phyloP scores from a whole-genome alignment of 1,284 basidiomycete genomes.

The Boletus mariae region DNA sequence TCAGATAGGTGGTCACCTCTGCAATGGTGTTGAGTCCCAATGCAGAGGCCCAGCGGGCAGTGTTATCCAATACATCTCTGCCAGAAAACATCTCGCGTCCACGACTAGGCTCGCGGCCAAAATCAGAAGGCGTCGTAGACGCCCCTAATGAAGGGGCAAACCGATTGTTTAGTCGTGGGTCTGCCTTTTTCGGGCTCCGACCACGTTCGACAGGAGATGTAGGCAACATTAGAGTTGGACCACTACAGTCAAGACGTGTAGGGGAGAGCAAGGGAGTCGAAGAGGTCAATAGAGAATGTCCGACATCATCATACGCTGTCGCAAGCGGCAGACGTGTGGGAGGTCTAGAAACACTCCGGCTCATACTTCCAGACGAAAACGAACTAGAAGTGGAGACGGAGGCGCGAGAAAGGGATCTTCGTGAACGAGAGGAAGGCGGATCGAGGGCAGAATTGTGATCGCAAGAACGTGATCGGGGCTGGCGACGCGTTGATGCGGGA shows the following conservation, averaged over 20 bases:
- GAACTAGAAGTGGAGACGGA: constrained; percentile 37
- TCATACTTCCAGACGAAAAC: constrained; percentile 34
- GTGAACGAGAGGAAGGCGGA: constrained; percentile 13
- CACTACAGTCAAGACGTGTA: constrained; percentile 27
- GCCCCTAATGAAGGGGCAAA: constrained; percentile 25
- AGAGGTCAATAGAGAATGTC: constrained; percentile 12
- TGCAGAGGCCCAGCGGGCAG: constrained; percentile 31
- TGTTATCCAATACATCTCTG: constrained; percentile 24
- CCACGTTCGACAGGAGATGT: constrained; percentile 36
- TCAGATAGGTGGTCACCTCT: constrained; percentile 20
- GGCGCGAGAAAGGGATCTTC: constrained; percentile 43
- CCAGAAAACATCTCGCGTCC: constrained; percentile 17
- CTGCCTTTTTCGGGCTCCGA: constrained; percentile 35
- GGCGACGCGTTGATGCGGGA: constrained; percentile 11
- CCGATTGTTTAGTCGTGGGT: constrained; percentile 36
- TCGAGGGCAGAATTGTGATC: constrained; percentile 4
- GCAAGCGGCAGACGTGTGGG: constrained; percentile 21
- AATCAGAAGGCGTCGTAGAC: constrained; percentile 28
- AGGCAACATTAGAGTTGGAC: constrained; percentile 32
- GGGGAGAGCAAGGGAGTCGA: constrained; percentile 25
- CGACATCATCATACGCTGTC: constrained; percentile 15
- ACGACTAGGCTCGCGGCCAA: constrained; percentile 15
- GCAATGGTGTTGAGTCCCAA: constrained; percentile 25
- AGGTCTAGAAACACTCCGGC: constrained; percentile 28
- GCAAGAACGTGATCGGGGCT: constrained; percentile 19